Base-by-base conservation (phyloP, 768 basidiomycete species). In the Clitopilus hobsonii region DNA sequence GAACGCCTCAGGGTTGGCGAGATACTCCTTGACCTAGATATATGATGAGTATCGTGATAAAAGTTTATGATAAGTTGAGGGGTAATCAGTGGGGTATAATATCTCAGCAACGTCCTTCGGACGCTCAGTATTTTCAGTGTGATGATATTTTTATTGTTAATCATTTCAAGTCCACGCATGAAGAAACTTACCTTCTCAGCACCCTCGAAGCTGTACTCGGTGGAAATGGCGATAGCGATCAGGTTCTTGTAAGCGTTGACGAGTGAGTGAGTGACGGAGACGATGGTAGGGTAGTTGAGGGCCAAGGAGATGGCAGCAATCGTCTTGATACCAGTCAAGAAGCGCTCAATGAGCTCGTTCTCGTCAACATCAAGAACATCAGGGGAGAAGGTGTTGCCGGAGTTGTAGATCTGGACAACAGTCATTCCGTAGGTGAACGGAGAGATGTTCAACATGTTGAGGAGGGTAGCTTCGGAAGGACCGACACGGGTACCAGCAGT, bases 211-310 rank as follows among this genome's bases (percentile, higher is more conserved):
- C 87, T 83, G 84, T 94, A 94, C 47, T 98, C 95, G 57, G 97
- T 98, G 47, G 80, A 85, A 55, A 98, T 74, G 38, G 93, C 86
- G 62, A 98, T 72, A 32, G 93, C 89, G 60, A 99, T 74, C 60
- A 98, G 74, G 81, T 98, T 99, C 87, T 99, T 99, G 90, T 98
- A 98, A 41, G 94, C 84, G 79, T 98, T 98, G 82, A 98, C 93
- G 57, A 99, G 85, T 26, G 93, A 90, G 83, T 99, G 97, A 45
- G 82, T 74, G 61, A 98, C 86, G 38, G 96, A 98, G 60, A 89
- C 95, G 62, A 98, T 74, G 53, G 97, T 99, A 48, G 97, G 97
- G 82, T 95, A 96, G 74, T 91, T 84, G 71, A 97, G 80, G 27
- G 96, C 96, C 68, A 99, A 81, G 50, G 97, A 98, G 74, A 99